These are phyloP conservation scores for Monilinia aucupariae DNA, from an alignment of 2,329 filamentous ascomycete species.

Conservation along the genomic window DNA sequence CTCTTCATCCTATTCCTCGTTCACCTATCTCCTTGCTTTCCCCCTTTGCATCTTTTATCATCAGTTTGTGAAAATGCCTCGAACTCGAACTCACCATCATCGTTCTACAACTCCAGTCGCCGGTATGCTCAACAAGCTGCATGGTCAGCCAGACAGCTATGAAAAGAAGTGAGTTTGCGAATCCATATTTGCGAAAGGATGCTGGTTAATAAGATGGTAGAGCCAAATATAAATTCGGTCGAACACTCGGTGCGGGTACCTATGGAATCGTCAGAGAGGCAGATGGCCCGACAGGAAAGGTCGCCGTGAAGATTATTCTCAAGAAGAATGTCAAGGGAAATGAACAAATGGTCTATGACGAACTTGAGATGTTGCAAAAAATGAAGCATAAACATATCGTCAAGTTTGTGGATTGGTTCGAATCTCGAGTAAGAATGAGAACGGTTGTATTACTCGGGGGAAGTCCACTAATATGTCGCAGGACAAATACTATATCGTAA, in stretches of 20 bases:
- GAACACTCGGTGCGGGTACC: slow-evolving; percentile 90
- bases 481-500: slow-evolving; percentile 99
- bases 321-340: slow-evolving; percentile 99
- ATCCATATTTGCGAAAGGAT: neutral
- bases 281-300: slow-evolving; percentile 76
- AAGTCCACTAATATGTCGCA: slow-evolving; percentile 37
- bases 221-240: slow-evolving; percentile 84
- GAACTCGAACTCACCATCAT: slow-evolving; percentile 8
- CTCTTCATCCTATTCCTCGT: neutral
- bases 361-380: slow-evolving; percentile 86
- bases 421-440: slow-evolving; percentile 68
- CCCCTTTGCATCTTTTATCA: slow-evolving; percentile 9
- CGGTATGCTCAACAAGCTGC: slow-evolving; percentile 90
- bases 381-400: slow-evolving; percentile 95
- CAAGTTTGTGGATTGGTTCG: slow-evolving; percentile 97
- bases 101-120: slow-evolving; percentile 52
- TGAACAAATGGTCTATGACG: slow-evolving; percentile 97
- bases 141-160: slow-evolving; percentile 95
- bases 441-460: neutral
- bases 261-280: slow-evolving; percentile 98
- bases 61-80: slow-evolving; percentile 14
- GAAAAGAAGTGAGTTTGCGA: slow-evolving; percentile 75
- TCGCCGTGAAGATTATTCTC: slow-evolving; percentile 96
- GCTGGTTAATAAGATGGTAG: slow-evolving; percentile 41
- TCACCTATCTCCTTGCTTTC: neutral